These are phyloP conservation scores for Tylopilus balloui DNA, from an alignment of 768 basidiomycete species.

Conservation along the genomic window DNA sequence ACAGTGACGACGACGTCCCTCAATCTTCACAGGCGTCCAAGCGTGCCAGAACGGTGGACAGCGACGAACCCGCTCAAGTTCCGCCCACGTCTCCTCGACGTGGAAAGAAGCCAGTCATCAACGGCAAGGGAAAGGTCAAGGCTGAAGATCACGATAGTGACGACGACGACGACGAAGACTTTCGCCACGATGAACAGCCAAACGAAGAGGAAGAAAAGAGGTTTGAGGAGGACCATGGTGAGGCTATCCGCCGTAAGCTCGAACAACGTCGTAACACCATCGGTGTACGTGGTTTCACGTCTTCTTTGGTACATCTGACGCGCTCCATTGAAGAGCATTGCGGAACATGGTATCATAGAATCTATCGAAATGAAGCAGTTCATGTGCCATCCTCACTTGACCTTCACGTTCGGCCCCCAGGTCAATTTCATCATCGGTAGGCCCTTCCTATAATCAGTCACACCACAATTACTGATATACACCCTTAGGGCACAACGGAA, in stretches of 20 bases:
- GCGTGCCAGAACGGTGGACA: slow-evolving; percentile 41
- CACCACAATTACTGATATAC: slow-evolving; percentile 1
- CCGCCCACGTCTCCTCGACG: slow-evolving; percentile 11
- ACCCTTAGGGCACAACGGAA: slow-evolving; percentile 80
- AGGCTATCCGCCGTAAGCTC: slow-evolving; percentile 50
- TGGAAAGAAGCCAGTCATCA: slow-evolving; percentile 30
- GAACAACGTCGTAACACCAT: slow-evolving; percentile 40
- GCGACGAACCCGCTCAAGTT: slow-evolving; percentile 30
- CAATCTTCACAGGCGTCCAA: slow-evolving; percentile 37
- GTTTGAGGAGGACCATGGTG: slow-evolving; percentile 61
- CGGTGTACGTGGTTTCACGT: slow-evolving; percentile 46
- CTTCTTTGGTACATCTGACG: slow-evolving; percentile 6
- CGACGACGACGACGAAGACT: slow-evolving; percentile 28
- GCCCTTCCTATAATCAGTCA: slow-evolving; percentile 14
- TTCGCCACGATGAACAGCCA: slow-evolving; percentile 33
- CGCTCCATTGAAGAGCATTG: slow-evolving; percentile 52
- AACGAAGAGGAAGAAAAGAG: slow-evolving; percentile 58
- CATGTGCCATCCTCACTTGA: slow-evolving; percentile 89
- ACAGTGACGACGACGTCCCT: slow-evolving; percentile 40
- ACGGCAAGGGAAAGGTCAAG: slow-evolving; percentile 32
- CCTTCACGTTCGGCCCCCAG: slow-evolving; percentile 83
- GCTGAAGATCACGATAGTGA: slow-evolving; percentile 29
- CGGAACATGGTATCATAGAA: slow-evolving; percentile 86
- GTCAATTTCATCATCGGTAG: slow-evolving; percentile 96
- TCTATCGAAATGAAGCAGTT: slow-evolving; percentile 86